These are phyloP conservation scores for Geotrichum candidum DNA, from an alignment of 1,139 yeast species.

Conservation along the genomic window DNA sequence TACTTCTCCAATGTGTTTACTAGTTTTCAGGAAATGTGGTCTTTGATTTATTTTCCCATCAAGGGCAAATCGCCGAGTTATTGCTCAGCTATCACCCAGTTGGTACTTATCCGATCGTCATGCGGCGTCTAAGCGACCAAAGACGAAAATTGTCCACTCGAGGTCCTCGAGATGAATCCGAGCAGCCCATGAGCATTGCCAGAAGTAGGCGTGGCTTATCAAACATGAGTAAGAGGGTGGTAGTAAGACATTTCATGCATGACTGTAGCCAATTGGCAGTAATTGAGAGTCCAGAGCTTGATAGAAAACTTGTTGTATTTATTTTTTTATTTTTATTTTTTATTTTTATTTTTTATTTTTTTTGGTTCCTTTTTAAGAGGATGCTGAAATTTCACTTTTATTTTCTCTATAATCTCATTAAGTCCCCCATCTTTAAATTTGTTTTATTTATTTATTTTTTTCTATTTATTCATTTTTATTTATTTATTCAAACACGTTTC, in stretches of 20 bases:
- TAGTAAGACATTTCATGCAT: neutral
- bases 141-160: neutral
- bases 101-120: neutral
- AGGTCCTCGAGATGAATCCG: neutral
- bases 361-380: neutral
- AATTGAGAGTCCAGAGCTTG: neutral
- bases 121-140: neutral
- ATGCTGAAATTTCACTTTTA: neutral
- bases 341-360: neutral
- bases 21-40: no score
- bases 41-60: no score
- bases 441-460: neutral
- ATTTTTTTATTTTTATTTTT: no score
- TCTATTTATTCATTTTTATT: neutral
- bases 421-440: neutral
- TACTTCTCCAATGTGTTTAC: no score
- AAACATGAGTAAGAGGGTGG: neutral
- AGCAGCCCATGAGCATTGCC: neutral
- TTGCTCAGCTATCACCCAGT: neutral
- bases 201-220: neutral
- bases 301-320: no score
- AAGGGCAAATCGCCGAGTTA: neutral
- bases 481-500: constrained; percentile 2
- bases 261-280: neutral
- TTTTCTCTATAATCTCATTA: neutral